Percentiles rank a stretch among this genome's conserved stretches.
phyloP scores from a whole-genome alignment of 2,329 filamentous ascomycete species.

The Colletotrichum lindemuthianum region DNA sequence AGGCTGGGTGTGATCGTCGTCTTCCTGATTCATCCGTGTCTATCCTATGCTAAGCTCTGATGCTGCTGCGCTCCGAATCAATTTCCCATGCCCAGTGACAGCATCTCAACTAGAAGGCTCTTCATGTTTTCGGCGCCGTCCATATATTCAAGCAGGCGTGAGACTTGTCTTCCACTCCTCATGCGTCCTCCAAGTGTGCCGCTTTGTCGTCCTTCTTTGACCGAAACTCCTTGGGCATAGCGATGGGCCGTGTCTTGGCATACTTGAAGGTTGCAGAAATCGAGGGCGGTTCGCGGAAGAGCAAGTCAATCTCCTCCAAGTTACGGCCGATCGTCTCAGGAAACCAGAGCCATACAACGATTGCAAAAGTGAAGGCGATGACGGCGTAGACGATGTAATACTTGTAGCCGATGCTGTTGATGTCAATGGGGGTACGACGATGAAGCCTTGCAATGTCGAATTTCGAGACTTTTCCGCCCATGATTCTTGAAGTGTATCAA shows the following conservation, averaged over 20 bases:
- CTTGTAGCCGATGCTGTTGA: constrained; percentile 60
- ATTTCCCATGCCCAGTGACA: neutral
- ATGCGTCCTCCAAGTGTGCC: constrained; percentile 21
- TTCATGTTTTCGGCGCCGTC: too few relatives aligned
- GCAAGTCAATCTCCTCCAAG: constrained; percentile 56
- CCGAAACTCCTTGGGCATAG: constrained; percentile 43
- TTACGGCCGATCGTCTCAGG: constrained; percentile 60
- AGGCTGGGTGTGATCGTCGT: neutral
- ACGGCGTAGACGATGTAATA: constrained; percentile 62
- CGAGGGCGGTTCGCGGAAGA: constrained; percentile 53
- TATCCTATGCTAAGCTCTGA: neutral
- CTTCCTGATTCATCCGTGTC: constrained; percentile 7
- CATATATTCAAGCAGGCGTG: too few relatives aligned
- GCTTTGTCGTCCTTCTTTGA: constrained; percentile 37
- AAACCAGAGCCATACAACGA: constrained; percentile 55
- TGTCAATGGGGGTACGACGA: constrained; percentile 55
- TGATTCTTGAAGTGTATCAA: neutral
- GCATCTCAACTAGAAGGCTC: neutral
- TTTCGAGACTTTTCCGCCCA: constrained; percentile 41
- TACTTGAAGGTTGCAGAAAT: constrained; percentile 48
- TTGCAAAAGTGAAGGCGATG: constrained; percentile 54
- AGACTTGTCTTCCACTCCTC: neutral
- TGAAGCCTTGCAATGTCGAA: constrained; percentile 50
- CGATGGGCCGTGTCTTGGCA: constrained; percentile 46
- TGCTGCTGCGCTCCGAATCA: neutral